A percentile compares a stretch with the other conserved stretches of the same genome.
Evolutionary conservation across 768 basidiomycete species (phyloP).

Genomic region (Rhodotorula kratochvilovae): DNA sequence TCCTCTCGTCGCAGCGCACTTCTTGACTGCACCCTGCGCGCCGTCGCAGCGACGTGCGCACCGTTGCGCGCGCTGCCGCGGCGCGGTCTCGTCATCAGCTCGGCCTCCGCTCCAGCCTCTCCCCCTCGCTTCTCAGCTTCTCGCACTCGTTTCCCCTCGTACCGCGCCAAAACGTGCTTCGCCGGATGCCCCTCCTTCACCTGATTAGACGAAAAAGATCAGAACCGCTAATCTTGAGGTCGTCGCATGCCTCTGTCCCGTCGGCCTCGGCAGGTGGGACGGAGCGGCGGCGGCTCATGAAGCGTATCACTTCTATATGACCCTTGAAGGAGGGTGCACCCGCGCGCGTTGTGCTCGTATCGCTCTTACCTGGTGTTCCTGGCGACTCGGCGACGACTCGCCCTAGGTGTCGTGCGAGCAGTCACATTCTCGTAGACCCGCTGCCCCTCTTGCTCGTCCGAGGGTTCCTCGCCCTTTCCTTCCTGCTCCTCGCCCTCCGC

Average conservation of each 20-base stretch:
- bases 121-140: neutral
- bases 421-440: no score
- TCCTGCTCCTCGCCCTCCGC: no score
- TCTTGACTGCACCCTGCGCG: no score
- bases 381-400: no score
- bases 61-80: no score
- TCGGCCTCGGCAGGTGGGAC: neutral
- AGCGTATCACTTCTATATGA: neutral
- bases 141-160: neutral
- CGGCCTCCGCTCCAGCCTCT: no score
- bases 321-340: neutral
- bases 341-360: neutral
- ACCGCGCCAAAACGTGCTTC: neutral
- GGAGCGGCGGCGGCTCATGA: neutral
- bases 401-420: no score
- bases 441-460: neutral
- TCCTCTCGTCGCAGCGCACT: no score
- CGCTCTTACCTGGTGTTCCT: neutral
- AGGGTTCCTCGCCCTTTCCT: no score
- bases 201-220: neutral
- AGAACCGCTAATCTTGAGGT: conserved; percentile 14
- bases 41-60: no score
- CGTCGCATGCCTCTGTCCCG: neutral
- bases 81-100: no score
- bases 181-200: neutral